Conservation (phyloP, 306 rosid genomes). For the Boehmeria nivea region DNA sequence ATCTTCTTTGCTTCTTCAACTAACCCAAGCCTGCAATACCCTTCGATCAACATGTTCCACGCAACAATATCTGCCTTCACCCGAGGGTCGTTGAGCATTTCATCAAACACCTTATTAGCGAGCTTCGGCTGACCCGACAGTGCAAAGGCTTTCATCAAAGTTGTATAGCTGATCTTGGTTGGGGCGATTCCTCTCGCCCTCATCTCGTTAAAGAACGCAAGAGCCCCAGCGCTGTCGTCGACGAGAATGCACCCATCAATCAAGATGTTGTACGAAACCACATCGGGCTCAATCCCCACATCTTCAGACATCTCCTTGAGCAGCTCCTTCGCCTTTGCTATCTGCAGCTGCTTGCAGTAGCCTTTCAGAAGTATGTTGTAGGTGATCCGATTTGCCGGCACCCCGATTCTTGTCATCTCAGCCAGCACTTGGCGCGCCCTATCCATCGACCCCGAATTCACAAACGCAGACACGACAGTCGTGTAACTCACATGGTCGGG, state of each 20-base stretch:
- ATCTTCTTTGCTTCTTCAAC: constrained; percentile 74
- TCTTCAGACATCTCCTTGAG: constrained; percentile 75
- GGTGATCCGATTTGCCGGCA: constrained; percentile 72
- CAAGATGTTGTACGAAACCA: constrained; percentile 76
- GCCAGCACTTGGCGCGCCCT: constrained; percentile 83
- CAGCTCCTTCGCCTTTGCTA: constrained; percentile 66
- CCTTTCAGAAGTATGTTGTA: constrained; percentile 89
- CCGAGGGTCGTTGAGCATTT: constrained; percentile 71
- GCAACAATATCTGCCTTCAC: constrained; percentile 78
- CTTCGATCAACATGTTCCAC: constrained; percentile 97
- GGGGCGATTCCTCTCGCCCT: constrained; percentile 83
- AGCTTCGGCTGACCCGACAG: constrained; percentile 87
- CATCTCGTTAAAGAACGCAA: constrained; percentile 86
- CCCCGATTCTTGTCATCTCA: constrained; percentile 76
- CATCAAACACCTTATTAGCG: constrained; percentile 83
- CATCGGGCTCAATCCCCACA: constrained; percentile 77
- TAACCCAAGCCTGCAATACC: constrained; percentile 77
- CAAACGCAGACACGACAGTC: constrained; percentile 84
- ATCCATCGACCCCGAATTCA: constrained; percentile 74
- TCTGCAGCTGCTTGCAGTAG: constrained; percentile 71
- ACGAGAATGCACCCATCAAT: constrained; percentile 86
- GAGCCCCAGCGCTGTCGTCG: constrained; percentile 89
- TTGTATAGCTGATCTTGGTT: constrained; percentile 90
- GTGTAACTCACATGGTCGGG: constrained; percentile 94
- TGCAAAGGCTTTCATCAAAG: constrained; percentile 92